A percentile compares a stretch with the other conserved stretches of the same genome.
phyloP scores from a whole-genome alignment of 352 stramenopile species.

The Pythium phragmitis region DNA sequence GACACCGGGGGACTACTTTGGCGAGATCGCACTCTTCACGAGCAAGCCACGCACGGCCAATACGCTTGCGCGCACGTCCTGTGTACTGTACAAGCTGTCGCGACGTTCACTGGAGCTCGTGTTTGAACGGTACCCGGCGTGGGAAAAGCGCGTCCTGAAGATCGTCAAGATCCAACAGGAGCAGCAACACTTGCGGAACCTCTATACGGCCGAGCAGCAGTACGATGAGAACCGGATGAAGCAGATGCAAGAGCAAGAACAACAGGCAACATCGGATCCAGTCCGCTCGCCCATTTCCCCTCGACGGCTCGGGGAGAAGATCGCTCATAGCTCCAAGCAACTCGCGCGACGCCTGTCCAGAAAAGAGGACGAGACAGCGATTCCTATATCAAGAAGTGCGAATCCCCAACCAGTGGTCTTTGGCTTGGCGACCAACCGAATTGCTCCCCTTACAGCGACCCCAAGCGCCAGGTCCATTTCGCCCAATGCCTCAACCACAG shows the following conservation, averaged over 20 bases:
- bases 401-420: not conserved
- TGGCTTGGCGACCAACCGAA: not conserved
- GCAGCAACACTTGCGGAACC: slow-evolving; percentile 53
- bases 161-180: slow-evolving; percentile 48
- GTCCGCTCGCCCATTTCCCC: slow-evolving; percentile 5
- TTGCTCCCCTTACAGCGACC: not conserved
- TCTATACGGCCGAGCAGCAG: slow-evolving; percentile 56
- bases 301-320: slow-evolving; percentile 6
- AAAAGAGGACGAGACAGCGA: not conserved
- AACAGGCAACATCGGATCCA: not conserved
- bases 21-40: slow-evolving; percentile 43
- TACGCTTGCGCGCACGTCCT: slow-evolving; percentile 41
- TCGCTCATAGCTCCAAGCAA: slow-evolving; percentile 9
- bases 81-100: slow-evolving; percentile 46
- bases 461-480: not conserved
- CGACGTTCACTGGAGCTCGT: slow-evolving; percentile 44
- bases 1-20: slow-evolving; percentile 39
- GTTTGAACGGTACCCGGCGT: slow-evolving; percentile 43
- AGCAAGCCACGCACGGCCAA: slow-evolving; percentile 37
- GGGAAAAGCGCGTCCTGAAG: slow-evolving; percentile 43
- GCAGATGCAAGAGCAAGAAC: slow-evolving; percentile 11
- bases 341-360: slow-evolving; percentile 8
- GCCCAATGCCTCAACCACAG: not conserved
- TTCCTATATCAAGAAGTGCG: not conserved
- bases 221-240: slow-evolving; percentile 28